Conservation (phyloP, 176 grass and related monocot species). For the Oryza rufipogon region DNA sequence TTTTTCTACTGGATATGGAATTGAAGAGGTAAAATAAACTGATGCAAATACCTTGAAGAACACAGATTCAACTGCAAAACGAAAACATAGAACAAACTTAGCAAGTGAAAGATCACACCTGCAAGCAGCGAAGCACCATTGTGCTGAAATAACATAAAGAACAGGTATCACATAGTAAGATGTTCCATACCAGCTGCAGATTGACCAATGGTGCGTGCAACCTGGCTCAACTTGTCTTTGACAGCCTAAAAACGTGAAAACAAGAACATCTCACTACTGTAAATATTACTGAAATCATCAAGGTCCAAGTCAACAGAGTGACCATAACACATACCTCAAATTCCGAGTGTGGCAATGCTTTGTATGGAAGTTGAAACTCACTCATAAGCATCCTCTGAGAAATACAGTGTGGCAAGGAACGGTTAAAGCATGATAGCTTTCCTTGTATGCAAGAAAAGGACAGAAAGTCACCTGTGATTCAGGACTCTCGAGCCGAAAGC, state of each 20-base stretch:
- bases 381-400: conserved; percentile 82
- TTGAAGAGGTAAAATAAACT: conserved; percentile 32
- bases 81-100: conserved; percentile 32
- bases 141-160: conserved; percentile 26
- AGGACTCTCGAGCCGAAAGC: conserved; percentile 72
- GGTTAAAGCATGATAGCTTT: conserved; percentile 29
- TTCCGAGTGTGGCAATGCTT: conserved; percentile 75
- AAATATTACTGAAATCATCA: neutral
- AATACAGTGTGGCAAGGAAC: conserved; percentile 18
- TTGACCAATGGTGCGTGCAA: conserved; percentile 80
- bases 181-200: conserved; percentile 62
- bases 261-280: conserved; percentile 32
- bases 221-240: conserved; percentile 88
- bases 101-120: conserved; percentile 26
- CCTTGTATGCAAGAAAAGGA: neutral
- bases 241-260: conserved; percentile 63
- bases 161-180: neutral
- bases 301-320: conserved; percentile 22
- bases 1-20: neutral
- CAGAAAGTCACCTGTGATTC: conserved; percentile 80
- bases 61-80: conserved; percentile 77
- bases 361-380: conserved; percentile 90
- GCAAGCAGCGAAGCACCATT: conserved; percentile 16
- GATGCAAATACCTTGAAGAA: conserved; percentile 74
- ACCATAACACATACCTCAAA: conserved; percentile 69